Evolutionary conservation across 768 basidiomycete genomes (phyloP).

Genomic region (Termitomyces sp.): DNA sequence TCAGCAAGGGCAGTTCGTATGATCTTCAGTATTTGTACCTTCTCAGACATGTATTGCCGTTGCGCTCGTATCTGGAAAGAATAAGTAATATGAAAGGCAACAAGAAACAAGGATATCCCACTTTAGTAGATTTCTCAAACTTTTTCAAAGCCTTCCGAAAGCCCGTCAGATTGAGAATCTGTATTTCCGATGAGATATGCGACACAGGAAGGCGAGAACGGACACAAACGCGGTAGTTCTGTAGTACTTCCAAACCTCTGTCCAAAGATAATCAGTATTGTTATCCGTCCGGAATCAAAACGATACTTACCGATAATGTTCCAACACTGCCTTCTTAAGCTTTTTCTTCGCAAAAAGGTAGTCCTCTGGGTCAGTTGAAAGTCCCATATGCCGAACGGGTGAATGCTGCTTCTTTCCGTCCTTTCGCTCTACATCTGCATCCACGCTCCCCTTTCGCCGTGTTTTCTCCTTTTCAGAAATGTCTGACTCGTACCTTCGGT

Average conservation of each 20-base stretch:
- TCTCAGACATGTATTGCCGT: conserved; percentile 76
- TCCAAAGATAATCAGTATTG: not conserved
- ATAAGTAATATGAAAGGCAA: not conserved
- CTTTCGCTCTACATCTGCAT: conserved; percentile 2
- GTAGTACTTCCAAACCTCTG: conserved; percentile 77
- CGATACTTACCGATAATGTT: conserved; percentile 66
- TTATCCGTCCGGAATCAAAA: not conserved
- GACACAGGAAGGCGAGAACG: not conserved
- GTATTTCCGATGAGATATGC: not conserved
- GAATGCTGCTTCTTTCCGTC: conserved; percentile 5
- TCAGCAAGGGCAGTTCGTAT: not conserved
- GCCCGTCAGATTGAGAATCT: conserved; percentile 87
- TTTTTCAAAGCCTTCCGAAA: conserved; percentile 86
- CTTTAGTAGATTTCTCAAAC: conserved; percentile 76
- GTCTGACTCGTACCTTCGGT: not conserved
- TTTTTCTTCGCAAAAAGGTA: conserved; percentile 83
- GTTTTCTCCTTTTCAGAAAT: not conserved
- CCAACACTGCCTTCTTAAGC: conserved; percentile 76
- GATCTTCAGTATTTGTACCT: conserved; percentile 33
- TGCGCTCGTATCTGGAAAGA: conserved; percentile 54
- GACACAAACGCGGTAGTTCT: conserved; percentile 75
- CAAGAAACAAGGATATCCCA: conserved; percentile 18
- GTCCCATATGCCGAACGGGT: conserved; percentile 2
- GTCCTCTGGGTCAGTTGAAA: conserved; percentile 60
- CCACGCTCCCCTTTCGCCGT: not conserved